Base-by-base conservation (phyloP, 306 rosid genomes). In the Rosa persica region DNA sequence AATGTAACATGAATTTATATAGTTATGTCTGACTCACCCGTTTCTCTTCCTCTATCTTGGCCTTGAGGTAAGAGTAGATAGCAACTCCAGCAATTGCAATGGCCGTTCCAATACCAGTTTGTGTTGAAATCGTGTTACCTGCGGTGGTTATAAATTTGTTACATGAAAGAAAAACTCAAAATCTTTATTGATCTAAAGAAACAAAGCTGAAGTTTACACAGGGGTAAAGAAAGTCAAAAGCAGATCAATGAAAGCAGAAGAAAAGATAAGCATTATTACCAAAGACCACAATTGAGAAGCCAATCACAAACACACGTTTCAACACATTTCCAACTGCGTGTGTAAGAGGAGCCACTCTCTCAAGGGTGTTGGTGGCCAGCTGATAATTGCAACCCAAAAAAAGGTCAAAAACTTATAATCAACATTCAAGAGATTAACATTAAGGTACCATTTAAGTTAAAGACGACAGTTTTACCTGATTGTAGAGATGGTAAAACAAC, bases 331-430 rank as follows among this genome's bases (percentile, higher is more conserved):
- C 98, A 84, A 94, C 98, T 30, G 98, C 98, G 60, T 94, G 98
- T 20, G 98, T 94, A 62, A 94, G 97, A 72, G 98, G 98, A 60
- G 98, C 98, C 76, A 94, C 98, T 86, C 98, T 89, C 89, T 94
- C 98, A 84, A 94, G 72, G 48, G 98, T 94, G 87, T 94, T 94
- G 81, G 96, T 92, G 67, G 98, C 98, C 86, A 94, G 75, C 98
- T 94, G 82, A 78, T 64, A 44, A 8, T 27, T 57, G 44, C 58
- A 40, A n/a, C 20, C 39, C 55, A 58, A 27, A 75, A 60, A 39
- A 40, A 39, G 70, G 25, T 67, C 23, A 67, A 39, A 38, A 67
- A 13, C 8, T n/a, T 19, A 19, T 8, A 39, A 67, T 67, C 27
- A 38, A 67, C 71, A 39, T 42, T 36, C 7, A 39, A 8, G 71